Evolutionary conservation across 2,329 filamentous ascomycete genomes (phyloP), one percentile per base, ranked within the genome.

Genomic region (Elsinoe fawcettii): DNA sequence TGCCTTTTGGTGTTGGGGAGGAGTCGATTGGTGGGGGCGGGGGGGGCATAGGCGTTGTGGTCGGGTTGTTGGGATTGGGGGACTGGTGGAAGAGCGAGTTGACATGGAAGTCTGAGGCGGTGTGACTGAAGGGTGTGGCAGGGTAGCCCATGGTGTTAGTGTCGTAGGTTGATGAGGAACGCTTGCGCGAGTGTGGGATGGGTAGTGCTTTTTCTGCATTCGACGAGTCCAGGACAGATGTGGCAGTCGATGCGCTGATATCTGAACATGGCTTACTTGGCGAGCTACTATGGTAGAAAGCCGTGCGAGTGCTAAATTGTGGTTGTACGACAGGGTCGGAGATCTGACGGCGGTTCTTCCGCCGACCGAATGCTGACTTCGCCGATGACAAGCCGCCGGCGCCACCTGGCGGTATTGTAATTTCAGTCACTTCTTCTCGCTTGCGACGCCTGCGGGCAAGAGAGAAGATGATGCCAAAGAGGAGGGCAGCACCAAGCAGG

Each of bases 1-100:
- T 66, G 12, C 67, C 66, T 57, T 69, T 69, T 12, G 67, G 58
- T 44, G 67, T 65, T 11, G 64, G 60, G 18, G 68, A 66, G 1
- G 68, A 59, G 5, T 64, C 64, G 5, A 66, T 59, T 14, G 25
- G 23, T 9, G 18, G 12, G 12, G 49, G 49, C 8, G 49, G 49
- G 20, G 32, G 16, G 2, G 25, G 46, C 23, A 65, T 64, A 0
- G 60, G 64, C 2, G 63, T 62, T n/a, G 61, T 64, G 6, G 66
- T 64, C 2, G 61, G 60, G 6, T 51, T 54, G 43, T 39, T 22
- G 30, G 58, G 61, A 56, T 67, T 65, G 2, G 68, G 64, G 16
- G 67, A 67, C 32, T 61, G 65, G 34, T 66, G 66, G 39, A 65
- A 64, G 22, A 63, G 47, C 5, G 59, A 51, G 43, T 56, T 59